A percentile compares a stretch with the other conserved stretches of the same genome.
Evolutionary conservation across 768 basidiomycete genomes (phyloP).

Genomic region (Boletus subcaerulescens): DNA sequence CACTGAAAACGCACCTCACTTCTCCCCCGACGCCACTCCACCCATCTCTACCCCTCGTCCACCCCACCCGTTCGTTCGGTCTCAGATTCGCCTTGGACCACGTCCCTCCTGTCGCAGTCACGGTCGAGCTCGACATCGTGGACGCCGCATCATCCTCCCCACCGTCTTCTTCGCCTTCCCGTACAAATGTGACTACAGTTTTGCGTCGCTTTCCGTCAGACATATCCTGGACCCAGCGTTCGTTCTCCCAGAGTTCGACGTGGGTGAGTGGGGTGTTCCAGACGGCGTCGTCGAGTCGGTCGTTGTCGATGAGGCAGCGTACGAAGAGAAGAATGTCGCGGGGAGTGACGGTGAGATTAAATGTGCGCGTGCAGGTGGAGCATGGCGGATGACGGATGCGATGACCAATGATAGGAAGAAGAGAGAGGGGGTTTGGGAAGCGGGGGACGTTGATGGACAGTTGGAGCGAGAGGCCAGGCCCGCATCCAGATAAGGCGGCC

Average conservation of each 20-base stretch:
- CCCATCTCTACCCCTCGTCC: slow-evolving; percentile 17
- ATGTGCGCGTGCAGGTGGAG: background rate
- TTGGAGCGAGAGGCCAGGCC: slow-evolving; percentile 17
- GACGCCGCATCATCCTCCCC: slow-evolving; percentile 4
- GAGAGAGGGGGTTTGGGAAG: background rate
- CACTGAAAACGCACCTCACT: background rate
- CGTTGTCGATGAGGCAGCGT: slow-evolving; percentile 54
- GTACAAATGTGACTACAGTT: background rate
- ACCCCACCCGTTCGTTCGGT: slow-evolving; percentile 2
- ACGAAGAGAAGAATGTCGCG: slow-evolving; percentile 31
- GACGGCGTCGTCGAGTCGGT: slow-evolving; percentile 57
- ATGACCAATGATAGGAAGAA: background rate
- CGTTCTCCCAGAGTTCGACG: slow-evolving; percentile 82
- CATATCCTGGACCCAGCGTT: slow-evolving; percentile 46
- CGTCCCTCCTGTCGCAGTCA: background rate
- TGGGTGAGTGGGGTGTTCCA: slow-evolving; percentile 65
- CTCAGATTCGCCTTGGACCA: slow-evolving; percentile 16
- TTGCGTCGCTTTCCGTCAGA: slow-evolving; percentile 4
- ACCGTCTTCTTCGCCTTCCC: slow-evolving; percentile 12
- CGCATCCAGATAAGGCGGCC: slow-evolving; percentile 8
- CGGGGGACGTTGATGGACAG: slow-evolving; percentile 9
- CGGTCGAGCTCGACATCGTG: background rate
- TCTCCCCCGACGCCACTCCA: slow-evolving; percentile 13
- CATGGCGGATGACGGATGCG: background rate
- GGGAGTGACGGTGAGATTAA: slow-evolving; percentile 14